Evolutionary conservation across 352 stramenopile species (phyloP).

Genomic region (Halophytophthora polymorphica): DNA sequence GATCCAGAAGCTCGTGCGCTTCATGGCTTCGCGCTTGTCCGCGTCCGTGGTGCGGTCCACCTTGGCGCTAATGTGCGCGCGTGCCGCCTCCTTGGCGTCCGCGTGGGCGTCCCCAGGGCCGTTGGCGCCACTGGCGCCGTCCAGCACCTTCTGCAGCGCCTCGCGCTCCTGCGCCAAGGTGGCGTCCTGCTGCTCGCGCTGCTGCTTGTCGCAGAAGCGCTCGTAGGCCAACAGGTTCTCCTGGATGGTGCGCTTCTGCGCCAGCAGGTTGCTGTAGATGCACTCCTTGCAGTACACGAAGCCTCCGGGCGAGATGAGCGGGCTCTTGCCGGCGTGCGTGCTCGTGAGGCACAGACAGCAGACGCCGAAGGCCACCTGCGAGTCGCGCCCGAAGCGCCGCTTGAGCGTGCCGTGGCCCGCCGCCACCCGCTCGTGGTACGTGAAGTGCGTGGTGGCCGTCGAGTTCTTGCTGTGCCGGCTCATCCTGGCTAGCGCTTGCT

Average conservation of each 20-base stretch:
- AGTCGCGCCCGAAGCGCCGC: constrained; percentile 74
- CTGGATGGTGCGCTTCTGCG: constrained; percentile 81
- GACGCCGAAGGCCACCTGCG: constrained; percentile 72
- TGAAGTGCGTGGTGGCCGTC: constrained; percentile 85
- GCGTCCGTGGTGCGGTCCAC: constrained; percentile 72
- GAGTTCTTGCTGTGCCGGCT: constrained; percentile 88
- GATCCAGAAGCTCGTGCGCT: constrained; percentile 85
- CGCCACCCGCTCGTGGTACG: constrained; percentile 75
- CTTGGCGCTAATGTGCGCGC: constrained; percentile 37
- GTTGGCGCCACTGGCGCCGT: constrained; percentile 23
- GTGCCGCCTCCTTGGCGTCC: constrained; percentile 10
- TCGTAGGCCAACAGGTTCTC: constrained; percentile 65
- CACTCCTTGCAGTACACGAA: constrained; percentile 88
- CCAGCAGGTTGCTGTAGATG: constrained; percentile 84
- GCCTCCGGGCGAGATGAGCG: constrained; percentile 65
- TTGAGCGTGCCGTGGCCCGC: constrained; percentile 83
- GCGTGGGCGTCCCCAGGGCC: constrained; percentile 1
- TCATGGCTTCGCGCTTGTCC: constrained; percentile 74
- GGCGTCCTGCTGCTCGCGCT: constrained; percentile 45
- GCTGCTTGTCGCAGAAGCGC: constrained; percentile 47
- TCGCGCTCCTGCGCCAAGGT: constrained; percentile 46
- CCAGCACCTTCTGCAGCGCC: constrained; percentile 52
- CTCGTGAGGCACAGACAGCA: constrained; percentile 77
- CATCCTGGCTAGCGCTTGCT: constrained; percentile 29
- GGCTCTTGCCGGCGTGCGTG: constrained; percentile 46